Evolutionary conservation across 2,329 filamentous ascomycete genomes (phyloP).

Genomic region (Blastomyces percursus): DNA sequence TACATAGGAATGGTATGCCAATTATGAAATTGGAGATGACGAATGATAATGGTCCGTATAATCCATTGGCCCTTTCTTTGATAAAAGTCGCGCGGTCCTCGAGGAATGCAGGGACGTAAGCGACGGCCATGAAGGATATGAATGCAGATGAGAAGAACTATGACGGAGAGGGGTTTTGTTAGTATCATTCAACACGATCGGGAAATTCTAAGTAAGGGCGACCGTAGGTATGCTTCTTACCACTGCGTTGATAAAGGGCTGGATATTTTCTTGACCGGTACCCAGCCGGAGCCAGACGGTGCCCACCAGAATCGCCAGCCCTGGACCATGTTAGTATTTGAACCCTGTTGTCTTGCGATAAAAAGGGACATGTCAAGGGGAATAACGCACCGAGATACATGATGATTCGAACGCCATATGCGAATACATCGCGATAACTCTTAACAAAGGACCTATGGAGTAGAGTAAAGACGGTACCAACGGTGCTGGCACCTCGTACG

Average conservation of each 20-base stretch:
- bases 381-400: conserved; percentile 58
- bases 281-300: conserved; percentile 71
- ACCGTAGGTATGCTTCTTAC: conserved; percentile 24
- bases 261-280: conserved; percentile 59
- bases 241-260: conserved; percentile 72
- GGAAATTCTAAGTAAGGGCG: neutral
- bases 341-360: neutral
- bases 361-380: neutral
- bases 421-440: conserved; percentile 70
- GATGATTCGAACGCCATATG: conserved; percentile 67
- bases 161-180: neutral
- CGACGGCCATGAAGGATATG: conserved; percentile 73
- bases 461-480: conserved; percentile 50
- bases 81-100: conserved; percentile 63
- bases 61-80: conserved; percentile 70
- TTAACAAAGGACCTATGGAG: conserved; percentile 74
- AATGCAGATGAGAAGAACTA: conserved; percentile 61
- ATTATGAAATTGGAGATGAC: conserved; percentile 71
- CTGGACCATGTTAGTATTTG: conserved; percentile 19
- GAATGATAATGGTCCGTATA: conserved; percentile 64
- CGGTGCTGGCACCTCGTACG: conserved; percentile 31
- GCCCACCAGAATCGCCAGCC: conserved; percentile 74
- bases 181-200: neutral
- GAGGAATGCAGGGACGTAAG: conserved; percentile 73
- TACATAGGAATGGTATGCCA: conserved; percentile 65